Evolutionary conservation across 345 rosid species (phyloP).

Genomic region (Heritiera littoralis): DNA sequence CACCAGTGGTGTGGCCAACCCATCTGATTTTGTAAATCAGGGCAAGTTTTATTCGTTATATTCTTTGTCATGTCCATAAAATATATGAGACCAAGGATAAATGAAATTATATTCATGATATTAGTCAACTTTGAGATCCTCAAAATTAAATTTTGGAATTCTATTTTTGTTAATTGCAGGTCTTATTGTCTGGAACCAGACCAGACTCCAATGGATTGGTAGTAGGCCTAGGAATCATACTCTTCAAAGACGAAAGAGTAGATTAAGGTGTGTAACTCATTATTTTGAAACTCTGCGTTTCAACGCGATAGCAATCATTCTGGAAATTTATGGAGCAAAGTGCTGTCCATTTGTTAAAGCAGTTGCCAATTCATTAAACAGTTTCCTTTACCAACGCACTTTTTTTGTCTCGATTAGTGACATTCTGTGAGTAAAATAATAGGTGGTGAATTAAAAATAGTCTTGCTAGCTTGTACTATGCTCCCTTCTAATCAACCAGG

Average conservation of each 20-base stretch:
- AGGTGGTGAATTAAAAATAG: neutral
- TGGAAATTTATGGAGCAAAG: neutral
- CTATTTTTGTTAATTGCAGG: constrained; percentile 39
- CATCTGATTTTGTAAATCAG: constrained; percentile 48
- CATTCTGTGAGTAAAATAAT: neutral
- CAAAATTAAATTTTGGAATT: neutral
- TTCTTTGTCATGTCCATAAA: neutral
- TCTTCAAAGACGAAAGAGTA: constrained; percentile 38
- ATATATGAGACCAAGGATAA: neutral
- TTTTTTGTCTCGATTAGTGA: neutral
- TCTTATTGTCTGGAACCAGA: constrained; percentile 62
- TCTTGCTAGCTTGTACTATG: neutral
- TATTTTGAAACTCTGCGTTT: neutral
- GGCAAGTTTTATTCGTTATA: constrained; percentile 29
- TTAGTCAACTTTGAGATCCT: neutral
- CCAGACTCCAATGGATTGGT: constrained; percentile 61
- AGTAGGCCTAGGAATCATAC: constrained; percentile 30
- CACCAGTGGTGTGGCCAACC: constrained; percentile 27
- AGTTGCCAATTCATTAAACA: neutral
- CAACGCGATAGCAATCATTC: neutral
- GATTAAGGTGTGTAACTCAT: constrained; percentile 42
- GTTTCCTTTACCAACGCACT: neutral
- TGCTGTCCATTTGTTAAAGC: neutral
- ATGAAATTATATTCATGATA: neutral
- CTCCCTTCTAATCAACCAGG: neutral